phyloP scores from a whole-genome alignment of 2,329 filamentous ascomycete genomes.

The Xylaria sp. region DNA sequence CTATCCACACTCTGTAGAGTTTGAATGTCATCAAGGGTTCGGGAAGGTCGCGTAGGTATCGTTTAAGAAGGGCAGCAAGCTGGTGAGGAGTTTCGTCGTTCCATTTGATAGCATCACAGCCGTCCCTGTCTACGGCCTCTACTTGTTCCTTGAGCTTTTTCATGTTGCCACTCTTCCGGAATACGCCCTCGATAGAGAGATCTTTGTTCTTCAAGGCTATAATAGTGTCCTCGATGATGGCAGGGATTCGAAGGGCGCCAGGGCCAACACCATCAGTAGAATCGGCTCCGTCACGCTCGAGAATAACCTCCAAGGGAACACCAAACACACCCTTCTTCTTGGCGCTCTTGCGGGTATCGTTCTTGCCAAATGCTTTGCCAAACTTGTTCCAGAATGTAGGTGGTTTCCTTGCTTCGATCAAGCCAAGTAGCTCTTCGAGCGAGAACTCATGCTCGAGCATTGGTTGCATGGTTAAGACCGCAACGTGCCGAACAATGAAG shows the following conservation, averaged over 20 bases:
- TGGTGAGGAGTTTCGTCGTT: constrained; percentile 92
- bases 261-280: constrained; percentile 98
- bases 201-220: constrained; percentile 98
- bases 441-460: constrained; percentile 89
- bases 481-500: constrained; percentile 95
- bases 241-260: constrained; percentile 87
- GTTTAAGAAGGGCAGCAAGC: constrained; percentile 91
- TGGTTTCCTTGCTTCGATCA: constrained; percentile 90
- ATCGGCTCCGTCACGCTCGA: constrained; percentile 93
- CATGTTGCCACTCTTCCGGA: constrained; percentile 99
- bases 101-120: constrained; percentile 85
- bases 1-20: constrained; percentile 89
- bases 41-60: constrained; percentile 92
- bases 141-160: constrained; percentile 88
- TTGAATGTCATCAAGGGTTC: constrained; percentile 96
- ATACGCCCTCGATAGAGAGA: constrained; percentile 97
- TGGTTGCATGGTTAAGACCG: constrained; percentile 93
- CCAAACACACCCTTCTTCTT: constrained; percentile 97
- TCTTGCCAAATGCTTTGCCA: constrained; percentile 89
- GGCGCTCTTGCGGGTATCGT: constrained; percentile 77
- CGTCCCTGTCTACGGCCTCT: constrained; percentile 85
- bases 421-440: constrained; percentile 89
- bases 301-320: constrained; percentile 85
- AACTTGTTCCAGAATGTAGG: constrained; percentile 98
- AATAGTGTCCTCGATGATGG: constrained; percentile 94